These are phyloP conservation scores for Tieghemostelium lacteum DNA, from an alignment of 78 protist species.

Conservation along the genomic window DNA sequence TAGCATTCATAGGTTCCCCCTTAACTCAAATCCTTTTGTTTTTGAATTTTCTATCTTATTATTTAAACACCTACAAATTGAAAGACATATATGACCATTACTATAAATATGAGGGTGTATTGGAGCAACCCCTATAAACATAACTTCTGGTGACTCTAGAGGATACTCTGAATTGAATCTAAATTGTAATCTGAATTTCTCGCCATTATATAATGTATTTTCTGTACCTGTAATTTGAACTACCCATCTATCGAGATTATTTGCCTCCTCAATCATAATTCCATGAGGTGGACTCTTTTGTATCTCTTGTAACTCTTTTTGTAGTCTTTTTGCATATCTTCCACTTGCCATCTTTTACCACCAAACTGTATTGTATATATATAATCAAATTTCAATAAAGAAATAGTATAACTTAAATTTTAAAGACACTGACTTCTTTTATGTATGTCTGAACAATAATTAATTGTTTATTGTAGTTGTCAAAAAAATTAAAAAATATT, in stretches of 20 bases:
- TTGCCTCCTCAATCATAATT: slow-evolving; percentile 27
- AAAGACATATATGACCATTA: slow-evolving; percentile 89
- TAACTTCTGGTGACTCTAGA: slow-evolving; percentile 83
- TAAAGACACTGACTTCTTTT: too few relatives aligned
- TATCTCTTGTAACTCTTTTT: slow-evolving; percentile 70
- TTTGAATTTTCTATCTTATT: not conserved
- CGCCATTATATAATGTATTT: slow-evolving; percentile 60
- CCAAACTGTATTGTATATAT: too few relatives aligned
- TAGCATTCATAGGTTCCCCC: not conserved
- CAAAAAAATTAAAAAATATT: too few relatives aligned
- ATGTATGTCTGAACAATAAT: too few relatives aligned
- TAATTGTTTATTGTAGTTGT: too few relatives aligned
- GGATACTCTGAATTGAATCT: slow-evolving; percentile 71
- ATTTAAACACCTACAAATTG: slow-evolving; percentile 79
- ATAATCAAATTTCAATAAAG: too few relatives aligned
- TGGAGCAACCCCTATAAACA: slow-evolving; percentile 77
- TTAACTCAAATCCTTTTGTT: not conserved
- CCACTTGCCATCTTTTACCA: slow-evolving; percentile 28
- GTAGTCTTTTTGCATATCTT: slow-evolving; percentile 59
- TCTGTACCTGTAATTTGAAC: slow-evolving; percentile 35
- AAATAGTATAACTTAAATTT: too few relatives aligned
- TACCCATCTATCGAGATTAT: slow-evolving; percentile 59
- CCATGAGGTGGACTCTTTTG: slow-evolving; percentile 57
- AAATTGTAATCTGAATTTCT: slow-evolving; percentile 66
- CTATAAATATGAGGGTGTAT: slow-evolving; percentile 86